phyloP scores from a whole-genome alignment of 805 yeast genomes.

The Wickerhamomyces mucosus region DNA sequence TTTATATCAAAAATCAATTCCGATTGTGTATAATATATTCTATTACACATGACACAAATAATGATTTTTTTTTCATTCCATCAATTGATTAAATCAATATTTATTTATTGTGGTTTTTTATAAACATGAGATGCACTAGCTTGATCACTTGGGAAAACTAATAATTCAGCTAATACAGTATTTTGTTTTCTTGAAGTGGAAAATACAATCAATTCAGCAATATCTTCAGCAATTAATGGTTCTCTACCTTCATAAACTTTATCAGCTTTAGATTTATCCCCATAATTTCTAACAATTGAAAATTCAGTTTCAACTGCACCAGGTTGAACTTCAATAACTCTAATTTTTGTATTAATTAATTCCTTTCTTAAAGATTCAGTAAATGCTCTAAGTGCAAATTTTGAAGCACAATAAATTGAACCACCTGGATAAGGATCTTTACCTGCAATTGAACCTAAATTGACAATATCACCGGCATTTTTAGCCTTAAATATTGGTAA shows the following conservation, averaged over 20 bases:
- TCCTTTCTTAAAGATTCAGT: conserved; percentile 69
- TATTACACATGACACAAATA: too few species aligned
- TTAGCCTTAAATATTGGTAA: conserved; percentile 62
- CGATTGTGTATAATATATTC: too few species aligned
- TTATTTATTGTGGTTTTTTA: conserved; percentile 20
- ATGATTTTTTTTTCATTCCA: too few species aligned
- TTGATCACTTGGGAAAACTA: conserved; percentile 81
- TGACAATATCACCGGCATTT: conserved; percentile 65
- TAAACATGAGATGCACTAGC: conserved; percentile 65
- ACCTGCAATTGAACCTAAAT: conserved; percentile 72
- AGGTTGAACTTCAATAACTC: conserved; percentile 61
- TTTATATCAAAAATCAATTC: too few species aligned
- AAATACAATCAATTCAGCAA: conserved; percentile 52
- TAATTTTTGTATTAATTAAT: conserved; percentile 54
- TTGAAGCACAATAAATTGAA: conserved; percentile 67
- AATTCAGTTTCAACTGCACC: conserved; percentile 67
- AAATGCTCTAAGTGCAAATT: conserved; percentile 64
- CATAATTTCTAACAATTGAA: conserved; percentile 49
- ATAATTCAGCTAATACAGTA: conserved; percentile 61
- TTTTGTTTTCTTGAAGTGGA: conserved; percentile 47
- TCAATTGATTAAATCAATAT: too few species aligned
- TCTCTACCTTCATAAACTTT: conserved; percentile 45
- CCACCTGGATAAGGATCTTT: conserved; percentile 76
- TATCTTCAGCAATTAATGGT: conserved; percentile 49
- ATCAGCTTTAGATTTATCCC: conserved; percentile 44